These are phyloP conservation scores for Tylopilus balloui DNA, from an alignment of 768 basidiomycete species.

Conservation along the genomic window DNA sequence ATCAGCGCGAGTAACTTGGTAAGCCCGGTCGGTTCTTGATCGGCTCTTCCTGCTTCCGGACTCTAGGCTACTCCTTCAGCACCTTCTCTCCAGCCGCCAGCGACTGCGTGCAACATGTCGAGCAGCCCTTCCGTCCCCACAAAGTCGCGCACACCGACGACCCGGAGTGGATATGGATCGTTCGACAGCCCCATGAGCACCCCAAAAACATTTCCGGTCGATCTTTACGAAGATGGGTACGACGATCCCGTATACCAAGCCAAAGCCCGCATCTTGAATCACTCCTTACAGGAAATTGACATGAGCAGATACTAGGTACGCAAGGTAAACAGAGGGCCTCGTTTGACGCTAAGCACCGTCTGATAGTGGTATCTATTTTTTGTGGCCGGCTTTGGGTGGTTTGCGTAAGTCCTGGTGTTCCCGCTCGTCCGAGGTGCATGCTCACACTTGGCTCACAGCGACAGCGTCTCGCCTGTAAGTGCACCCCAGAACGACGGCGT, in stretches of 20 bases:
- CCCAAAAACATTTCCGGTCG: slow-evolving; percentile 5
- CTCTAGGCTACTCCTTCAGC: too few relatives aligned
- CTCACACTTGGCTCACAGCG: slow-evolving; percentile 14
- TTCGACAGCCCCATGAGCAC: neutral
- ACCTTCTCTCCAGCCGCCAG: too few relatives aligned
- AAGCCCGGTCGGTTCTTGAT: too few relatives aligned
- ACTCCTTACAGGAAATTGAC: slow-evolving; percentile 48
- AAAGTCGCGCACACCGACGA: neutral
- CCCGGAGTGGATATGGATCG: neutral
- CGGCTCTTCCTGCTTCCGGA: too few relatives aligned
- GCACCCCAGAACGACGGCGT: neutral
- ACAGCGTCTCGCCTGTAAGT: slow-evolving; percentile 39
- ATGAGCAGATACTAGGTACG: slow-evolving; percentile 53
- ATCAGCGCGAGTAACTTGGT: too few relatives aligned
- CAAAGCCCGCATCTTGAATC: slow-evolving; percentile 45
- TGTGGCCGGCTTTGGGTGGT: slow-evolving; percentile 42
- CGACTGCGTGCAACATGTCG: neutral
- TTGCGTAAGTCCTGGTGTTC: slow-evolving; percentile 29
- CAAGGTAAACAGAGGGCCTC: neutral
- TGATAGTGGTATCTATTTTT: slow-evolving; percentile 37
- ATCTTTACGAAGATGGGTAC: slow-evolving; percentile 35
- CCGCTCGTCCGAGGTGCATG: too few relatives aligned
- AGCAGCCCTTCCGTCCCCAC: neutral
- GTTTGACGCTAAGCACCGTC: neutral
- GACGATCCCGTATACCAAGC: slow-evolving; percentile 46